Percentiles rank a stretch among this genome's conserved stretches.
phyloP scores from a whole-genome alignment of 1,284 basidiomycete species.

The Ganoderma resinaceum region DNA sequence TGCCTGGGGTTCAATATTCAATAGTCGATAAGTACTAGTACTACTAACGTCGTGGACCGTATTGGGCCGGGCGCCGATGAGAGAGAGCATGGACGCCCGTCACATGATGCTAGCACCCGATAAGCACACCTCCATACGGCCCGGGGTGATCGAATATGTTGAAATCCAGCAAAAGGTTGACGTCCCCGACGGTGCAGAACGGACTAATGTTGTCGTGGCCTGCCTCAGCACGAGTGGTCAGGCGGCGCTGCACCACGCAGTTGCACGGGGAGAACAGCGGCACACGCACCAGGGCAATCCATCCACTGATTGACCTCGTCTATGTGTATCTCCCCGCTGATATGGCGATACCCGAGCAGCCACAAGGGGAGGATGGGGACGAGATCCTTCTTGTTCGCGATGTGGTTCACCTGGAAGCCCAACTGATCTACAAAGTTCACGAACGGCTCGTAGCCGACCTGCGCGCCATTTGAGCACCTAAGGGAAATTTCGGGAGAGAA shows the following conservation, averaged over 20 bases:
- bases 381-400: constrained; percentile 39
- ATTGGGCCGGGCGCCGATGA: neutral
- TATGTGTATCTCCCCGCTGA: constrained; percentile 67
- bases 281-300: constrained; percentile 49
- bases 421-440: constrained; percentile 61
- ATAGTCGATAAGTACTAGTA: no score
- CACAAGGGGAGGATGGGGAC: constrained; percentile 41
- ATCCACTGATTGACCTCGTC: constrained; percentile 53
- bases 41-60: neutral
- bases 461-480: neutral
- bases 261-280: neutral
- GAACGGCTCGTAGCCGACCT: constrained; percentile 59
- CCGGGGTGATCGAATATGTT: constrained; percentile 55
- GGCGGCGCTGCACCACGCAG: neutral
- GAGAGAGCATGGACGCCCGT: neutral
- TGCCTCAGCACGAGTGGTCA: constrained; percentile 27
- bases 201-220: constrained; percentile 61
- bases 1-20: neutral
- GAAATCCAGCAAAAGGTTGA: constrained; percentile 53
- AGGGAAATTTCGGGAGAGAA: neutral
- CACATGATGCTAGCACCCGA: constrained; percentile 34
- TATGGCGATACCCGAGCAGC: constrained; percentile 59
- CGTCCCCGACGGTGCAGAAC: constrained; percentile 60
- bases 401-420: constrained; percentile 34
- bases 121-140: constrained; percentile 61